phyloP scores from a whole-genome alignment of 495 filamentous ascomycete genomes.

The Penicillium desertorum region DNA sequence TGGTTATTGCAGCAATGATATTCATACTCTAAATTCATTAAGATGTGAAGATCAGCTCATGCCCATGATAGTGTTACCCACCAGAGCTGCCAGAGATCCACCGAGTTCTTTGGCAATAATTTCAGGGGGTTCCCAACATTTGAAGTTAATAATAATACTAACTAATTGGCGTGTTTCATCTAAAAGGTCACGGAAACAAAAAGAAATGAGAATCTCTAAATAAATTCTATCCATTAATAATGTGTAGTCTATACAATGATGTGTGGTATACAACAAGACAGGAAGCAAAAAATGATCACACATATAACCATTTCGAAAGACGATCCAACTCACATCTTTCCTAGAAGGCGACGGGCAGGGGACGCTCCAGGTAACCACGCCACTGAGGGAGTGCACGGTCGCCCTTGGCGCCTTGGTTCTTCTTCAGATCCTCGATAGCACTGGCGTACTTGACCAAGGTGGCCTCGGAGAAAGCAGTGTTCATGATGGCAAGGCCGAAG shows the following conservation, averaged over 20 bases:
- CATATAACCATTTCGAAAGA: not conserved
- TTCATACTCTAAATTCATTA: not conserved
- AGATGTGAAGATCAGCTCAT: slow-evolving; percentile 1
- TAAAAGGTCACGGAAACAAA: not conserved
- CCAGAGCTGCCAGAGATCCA: not conserved
- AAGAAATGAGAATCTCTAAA: not conserved
- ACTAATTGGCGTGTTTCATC: not conserved
- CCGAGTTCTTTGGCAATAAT: not conserved
- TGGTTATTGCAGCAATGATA: slow-evolving; percentile 10
- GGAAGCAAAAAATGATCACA: not conserved
- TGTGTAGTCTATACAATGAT: slow-evolving; percentile 3
- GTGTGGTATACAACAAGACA: slow-evolving; percentile 6
- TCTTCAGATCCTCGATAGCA: slow-evolving; percentile 67
- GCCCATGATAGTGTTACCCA: too few relatives aligned
- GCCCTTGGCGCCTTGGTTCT: slow-evolving; percentile 34
- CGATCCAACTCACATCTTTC: not conserved
- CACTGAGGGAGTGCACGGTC: slow-evolving; percentile 52
- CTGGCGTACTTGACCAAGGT: slow-evolving; percentile 62
- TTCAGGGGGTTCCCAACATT: not conserved
- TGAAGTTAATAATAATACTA: not conserved
- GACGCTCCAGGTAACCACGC: slow-evolving; percentile 51
- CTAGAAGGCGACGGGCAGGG: slow-evolving; percentile 48
- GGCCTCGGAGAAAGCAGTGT: slow-evolving; percentile 63
- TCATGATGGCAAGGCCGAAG: slow-evolving; percentile 66
- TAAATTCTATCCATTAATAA: slow-evolving; percentile 4